A percentile compares a stretch with the other conserved stretches of the same genome.
Conservation (phyloP, 768 basidiomycete species). For the Naganishia friedmannii region DNA sequence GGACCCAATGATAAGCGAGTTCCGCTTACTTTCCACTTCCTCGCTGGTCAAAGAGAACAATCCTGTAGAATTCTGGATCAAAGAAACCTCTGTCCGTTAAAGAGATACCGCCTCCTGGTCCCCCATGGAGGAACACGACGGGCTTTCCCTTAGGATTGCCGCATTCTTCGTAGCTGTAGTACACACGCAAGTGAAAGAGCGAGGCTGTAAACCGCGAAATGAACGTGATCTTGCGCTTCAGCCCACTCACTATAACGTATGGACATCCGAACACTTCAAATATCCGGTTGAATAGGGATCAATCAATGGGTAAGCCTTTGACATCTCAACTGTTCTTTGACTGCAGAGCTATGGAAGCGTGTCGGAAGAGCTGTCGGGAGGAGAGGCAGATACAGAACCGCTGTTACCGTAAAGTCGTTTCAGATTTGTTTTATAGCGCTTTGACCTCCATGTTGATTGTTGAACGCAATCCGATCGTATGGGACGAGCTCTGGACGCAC, state of each 20-base stretch:
- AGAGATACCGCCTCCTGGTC: conserved; percentile 66
- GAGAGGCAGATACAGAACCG: too few species aligned
- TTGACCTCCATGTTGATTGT: background rate
- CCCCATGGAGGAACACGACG: conserved; percentile 55
- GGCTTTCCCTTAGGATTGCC: conserved; percentile 74
- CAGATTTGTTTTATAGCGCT: background rate
- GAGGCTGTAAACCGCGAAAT: background rate
- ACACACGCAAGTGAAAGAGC: background rate
- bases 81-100: conserved; percentile 72
- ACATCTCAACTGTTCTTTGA: background rate
- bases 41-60: conserved; percentile 84
- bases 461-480: background rate
- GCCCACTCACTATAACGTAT: conserved; percentile 67
- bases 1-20: background rate
- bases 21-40: conserved; percentile 71
- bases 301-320: conserved; percentile 60
- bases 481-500: too few species aligned
- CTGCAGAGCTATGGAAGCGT: background rate
- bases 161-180: conserved; percentile 69
- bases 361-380: background rate
- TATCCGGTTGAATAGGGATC: conserved; percentile 65
- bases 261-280: conserved; percentile 70
- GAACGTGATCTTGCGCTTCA: conserved; percentile 24
- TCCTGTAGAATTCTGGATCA: conserved; percentile 73
- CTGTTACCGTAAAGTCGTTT: background rate